Percentiles rank a stretch among this genome's conserved stretches.
These are phyloP conservation scores for Apiospora malaysiana DNA, from an alignment of 2,329 filamentous ascomycete genomes.

Conservation along the genomic window DNA sequence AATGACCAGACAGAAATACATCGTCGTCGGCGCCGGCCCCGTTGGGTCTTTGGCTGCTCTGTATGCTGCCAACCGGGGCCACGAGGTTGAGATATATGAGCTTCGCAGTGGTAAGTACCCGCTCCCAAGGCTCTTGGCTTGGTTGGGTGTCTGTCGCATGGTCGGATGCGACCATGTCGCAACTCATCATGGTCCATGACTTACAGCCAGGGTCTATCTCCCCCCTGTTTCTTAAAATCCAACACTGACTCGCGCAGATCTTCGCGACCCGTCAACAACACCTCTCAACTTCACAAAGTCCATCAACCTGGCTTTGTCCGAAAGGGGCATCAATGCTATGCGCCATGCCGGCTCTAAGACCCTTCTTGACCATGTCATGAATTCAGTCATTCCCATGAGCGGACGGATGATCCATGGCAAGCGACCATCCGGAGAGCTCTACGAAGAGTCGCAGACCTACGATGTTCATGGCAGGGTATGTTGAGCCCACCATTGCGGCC, in stretches of 20 bases:
- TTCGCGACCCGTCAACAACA: conserved; percentile 80
- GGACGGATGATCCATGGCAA: conserved; percentile 94
- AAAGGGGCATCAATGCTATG: conserved; percentile 91
- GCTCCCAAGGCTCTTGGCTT: neutral
- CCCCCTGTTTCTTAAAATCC: neutral
- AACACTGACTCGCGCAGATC: conserved; percentile 62
- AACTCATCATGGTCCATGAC: neutral
- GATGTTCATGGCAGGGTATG: conserved; percentile 84
- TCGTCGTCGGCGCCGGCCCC: conserved; percentile 90
- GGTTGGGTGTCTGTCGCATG: neutral
- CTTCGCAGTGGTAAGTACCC: conserved; percentile 76
- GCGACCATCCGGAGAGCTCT: conserved; percentile 67
- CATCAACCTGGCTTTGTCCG: conserved; percentile 96
- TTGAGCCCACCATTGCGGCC: neutral
- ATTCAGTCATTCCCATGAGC: conserved; percentile 86
- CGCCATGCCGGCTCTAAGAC: conserved; percentile 68
- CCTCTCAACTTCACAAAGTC: conserved; percentile 96
- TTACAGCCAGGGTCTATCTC: neutral
- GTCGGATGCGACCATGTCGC: neutral
- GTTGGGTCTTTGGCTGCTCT: conserved; percentile 91
- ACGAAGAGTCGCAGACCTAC: conserved; percentile 84
- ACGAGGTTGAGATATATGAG: conserved; percentile 94
- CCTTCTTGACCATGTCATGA: conserved; percentile 76
- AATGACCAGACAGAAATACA: conserved; percentile 66
- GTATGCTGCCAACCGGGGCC: conserved; percentile 87